These are phyloP conservation scores for Moesziomyces globuligerus DNA, from an alignment of 1,284 basidiomycete genomes.

Conservation along the genomic window DNA sequence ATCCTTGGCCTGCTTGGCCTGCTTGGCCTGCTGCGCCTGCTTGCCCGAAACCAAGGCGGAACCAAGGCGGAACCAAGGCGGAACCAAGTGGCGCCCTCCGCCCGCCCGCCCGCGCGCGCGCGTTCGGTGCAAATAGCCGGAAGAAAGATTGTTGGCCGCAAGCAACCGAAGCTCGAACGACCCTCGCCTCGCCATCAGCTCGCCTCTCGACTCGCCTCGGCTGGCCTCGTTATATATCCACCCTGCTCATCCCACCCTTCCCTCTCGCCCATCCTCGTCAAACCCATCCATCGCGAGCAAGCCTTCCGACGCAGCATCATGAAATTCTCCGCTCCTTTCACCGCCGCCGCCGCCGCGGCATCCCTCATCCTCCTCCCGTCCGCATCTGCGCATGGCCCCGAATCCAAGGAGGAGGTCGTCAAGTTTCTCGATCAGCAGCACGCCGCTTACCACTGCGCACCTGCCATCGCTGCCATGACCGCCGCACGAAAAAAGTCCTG, in stretches of 20 bases:
- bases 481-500: conserved; percentile 64
- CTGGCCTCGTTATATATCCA: background rate
- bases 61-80: background rate
- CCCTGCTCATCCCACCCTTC: background rate
- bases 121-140: conserved; percentile 40
- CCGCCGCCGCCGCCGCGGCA: conserved; percentile 33
- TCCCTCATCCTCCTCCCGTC: conserved; percentile 36
- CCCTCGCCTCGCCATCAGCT: conserved; percentile 3
- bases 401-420: conserved; percentile 62
- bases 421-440: conserved; percentile 63
- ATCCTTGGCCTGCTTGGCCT: background rate
- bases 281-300: background rate
- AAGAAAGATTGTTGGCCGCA: conserved; percentile 14
- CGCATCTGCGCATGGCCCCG: conserved; percentile 59
- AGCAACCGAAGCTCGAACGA: background rate
- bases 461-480: conserved; percentile 66
- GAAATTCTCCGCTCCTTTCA: conserved; percentile 39
- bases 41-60: conserved; percentile 9
- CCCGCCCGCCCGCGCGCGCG: background rate
- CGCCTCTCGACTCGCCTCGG: background rate
- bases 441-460: conserved; percentile 68
- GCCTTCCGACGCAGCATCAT: conserved; percentile 24
- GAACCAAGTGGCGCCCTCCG: conserved; percentile 19
- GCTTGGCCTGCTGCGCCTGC: no score
- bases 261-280: background rate